Percentiles rank a stretch among this genome's conserved stretches.
These are phyloP conservation scores for Acrodontium crateriforme DNA, from an alignment of 2,329 filamentous ascomycete species.

Conservation along the genomic window DNA sequence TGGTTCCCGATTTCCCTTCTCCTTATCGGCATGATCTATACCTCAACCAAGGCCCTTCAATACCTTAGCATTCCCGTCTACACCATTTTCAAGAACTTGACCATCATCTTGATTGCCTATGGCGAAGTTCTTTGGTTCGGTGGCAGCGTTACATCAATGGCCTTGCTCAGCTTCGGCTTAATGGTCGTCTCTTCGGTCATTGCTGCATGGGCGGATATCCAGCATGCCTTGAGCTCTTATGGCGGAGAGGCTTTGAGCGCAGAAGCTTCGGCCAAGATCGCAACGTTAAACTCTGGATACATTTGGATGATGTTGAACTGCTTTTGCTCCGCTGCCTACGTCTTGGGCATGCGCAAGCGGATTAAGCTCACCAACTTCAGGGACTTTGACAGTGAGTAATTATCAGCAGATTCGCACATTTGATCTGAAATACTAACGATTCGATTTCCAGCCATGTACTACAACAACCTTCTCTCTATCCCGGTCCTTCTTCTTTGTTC, in stretches of 20 bases:
- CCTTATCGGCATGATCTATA: slow-evolving; percentile 98
- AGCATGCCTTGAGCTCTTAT: slow-evolving; percentile 56
- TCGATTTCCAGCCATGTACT: slow-evolving; percentile 75
- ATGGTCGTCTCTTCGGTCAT: slow-evolving; percentile 94
- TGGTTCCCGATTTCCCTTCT: slow-evolving; percentile 96
- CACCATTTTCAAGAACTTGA: slow-evolving; percentile 99
- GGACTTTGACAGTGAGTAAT: slow-evolving; percentile 94
- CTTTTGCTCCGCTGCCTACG: slow-evolving; percentile 79
- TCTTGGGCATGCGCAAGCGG: slow-evolving; percentile 90
- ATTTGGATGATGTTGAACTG: slow-evolving; percentile 98
- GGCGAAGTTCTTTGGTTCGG: slow-evolving; percentile 98
- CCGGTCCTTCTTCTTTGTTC: slow-evolving; percentile 77
- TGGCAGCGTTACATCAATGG: slow-evolving; percentile 73
- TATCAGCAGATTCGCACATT: too few species aligned
- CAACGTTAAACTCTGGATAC: slow-evolving; percentile 86
- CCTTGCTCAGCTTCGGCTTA: slow-evolving; percentile 83
- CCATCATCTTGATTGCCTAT: slow-evolving; percentile 96
- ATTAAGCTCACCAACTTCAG: slow-evolving; percentile 99
- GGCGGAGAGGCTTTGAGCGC: slow-evolving; percentile 29
- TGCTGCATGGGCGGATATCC: slow-evolving; percentile 94
- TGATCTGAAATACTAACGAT: slow-evolving; percentile 1
- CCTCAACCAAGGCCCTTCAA: slow-evolving; percentile 86
- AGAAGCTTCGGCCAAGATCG: slow-evolving; percentile 57
- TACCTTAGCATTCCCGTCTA: slow-evolving; percentile 96
- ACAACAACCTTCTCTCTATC: slow-evolving; percentile 97